These are phyloP conservation scores for Ziziphus jujuba DNA, from an alignment of 306 rosid species.

Conservation along the genomic window DNA sequence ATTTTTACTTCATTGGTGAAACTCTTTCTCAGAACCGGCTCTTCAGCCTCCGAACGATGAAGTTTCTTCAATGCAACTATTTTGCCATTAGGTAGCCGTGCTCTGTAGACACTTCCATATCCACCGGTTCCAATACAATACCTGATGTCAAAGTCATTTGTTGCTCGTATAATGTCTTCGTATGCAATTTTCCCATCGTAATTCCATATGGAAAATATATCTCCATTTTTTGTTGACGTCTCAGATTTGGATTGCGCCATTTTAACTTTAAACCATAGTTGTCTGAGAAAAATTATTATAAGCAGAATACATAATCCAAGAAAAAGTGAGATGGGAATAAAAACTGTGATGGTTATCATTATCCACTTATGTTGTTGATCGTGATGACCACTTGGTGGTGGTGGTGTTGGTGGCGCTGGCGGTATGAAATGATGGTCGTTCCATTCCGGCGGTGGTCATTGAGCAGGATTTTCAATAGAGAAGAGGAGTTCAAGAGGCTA, in stretches of 20 bases:
- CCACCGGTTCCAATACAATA: conserved; percentile 23
- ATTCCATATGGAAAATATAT: neutral
- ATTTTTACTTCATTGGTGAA: conserved; percentile 16
- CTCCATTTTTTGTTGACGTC: neutral
- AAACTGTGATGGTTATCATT: too few species aligned
- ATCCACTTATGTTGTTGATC: too few species aligned
- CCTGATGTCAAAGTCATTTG: conserved; percentile 7
- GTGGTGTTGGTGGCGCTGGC: too few species aligned
- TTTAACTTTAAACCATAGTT: neutral
- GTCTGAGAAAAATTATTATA: neutral
- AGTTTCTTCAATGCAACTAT: conserved; percentile 21
- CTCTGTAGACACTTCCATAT: conserved; percentile 18
- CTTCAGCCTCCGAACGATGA: neutral
- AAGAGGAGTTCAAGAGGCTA: too few species aligned
- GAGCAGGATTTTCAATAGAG: too few species aligned
- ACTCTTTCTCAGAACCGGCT: neutral
- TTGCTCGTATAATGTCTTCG: conserved; percentile 11
- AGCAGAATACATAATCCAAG: too few species aligned
- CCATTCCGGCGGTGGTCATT: too few species aligned
- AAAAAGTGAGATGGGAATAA: too few species aligned
- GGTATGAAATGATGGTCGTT: too few species aligned
- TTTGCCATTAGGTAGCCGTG: neutral
- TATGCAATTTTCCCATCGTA: conserved; percentile 7
- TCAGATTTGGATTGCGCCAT: neutral
- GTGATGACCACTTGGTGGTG: too few species aligned